These are phyloP conservation scores for Mycosphaerella sp. DNA, from an alignment of 2,329 filamentous ascomycete species.

Conservation along the genomic window DNA sequence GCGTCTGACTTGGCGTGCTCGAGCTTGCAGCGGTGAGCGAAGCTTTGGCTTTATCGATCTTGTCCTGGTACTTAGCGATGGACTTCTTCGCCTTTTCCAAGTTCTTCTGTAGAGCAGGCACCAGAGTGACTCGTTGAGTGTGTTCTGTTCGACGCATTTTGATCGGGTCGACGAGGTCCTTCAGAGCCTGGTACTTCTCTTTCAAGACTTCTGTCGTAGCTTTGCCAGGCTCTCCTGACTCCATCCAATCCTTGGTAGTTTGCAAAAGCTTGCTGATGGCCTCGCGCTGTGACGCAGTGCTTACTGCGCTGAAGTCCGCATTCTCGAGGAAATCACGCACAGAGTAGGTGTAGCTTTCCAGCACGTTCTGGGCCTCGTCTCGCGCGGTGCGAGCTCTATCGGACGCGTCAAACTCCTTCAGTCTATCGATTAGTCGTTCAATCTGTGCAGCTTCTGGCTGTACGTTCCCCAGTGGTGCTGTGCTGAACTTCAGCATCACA, in stretches of 20 bases:
- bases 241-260: constrained; percentile 80
- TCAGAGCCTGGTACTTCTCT: constrained; percentile 67
- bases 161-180: constrained; percentile 71
- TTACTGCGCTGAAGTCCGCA: constrained; percentile 64
- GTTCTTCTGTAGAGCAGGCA: constrained; percentile 62
- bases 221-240: constrained; percentile 63
- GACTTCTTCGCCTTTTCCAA: constrained; percentile 67
- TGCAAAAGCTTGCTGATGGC: constrained; percentile 62
- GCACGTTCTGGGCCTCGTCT: constrained; percentile 82
- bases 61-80: constrained; percentile 60
- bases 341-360: constrained; percentile 92
- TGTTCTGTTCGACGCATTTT: constrained; percentile 69
- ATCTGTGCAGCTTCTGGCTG: constrained; percentile 57
- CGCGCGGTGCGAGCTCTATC: constrained; percentile 69
- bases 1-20: constrained; percentile 25
- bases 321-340: constrained; percentile 75
- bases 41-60: constrained; percentile 56
- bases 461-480: constrained; percentile 44
- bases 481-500: constrained; percentile 47
- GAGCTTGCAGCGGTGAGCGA: constrained; percentile 41
- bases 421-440: constrained; percentile 55
- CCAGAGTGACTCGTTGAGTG: constrained; percentile 60
- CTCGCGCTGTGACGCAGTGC: constrained; percentile 62
- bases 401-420: constrained; percentile 78
- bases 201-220: constrained; percentile 70